phyloP scores from a whole-genome alignment of 805 yeast genomes.

The Kodamaea laetipori region DNA sequence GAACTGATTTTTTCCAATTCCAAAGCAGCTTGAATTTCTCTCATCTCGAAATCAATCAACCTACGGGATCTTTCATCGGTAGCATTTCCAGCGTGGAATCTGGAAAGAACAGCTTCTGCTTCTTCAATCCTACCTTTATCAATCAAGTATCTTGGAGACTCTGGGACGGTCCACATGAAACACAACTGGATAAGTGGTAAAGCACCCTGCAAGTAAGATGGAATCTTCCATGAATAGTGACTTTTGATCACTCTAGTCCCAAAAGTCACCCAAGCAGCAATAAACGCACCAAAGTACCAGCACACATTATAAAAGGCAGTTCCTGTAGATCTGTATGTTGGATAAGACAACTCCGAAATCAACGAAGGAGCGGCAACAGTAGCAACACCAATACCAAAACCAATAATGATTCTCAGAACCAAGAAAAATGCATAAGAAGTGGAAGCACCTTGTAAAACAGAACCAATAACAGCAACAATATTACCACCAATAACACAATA shows the following conservation, averaged over 20 bases:
- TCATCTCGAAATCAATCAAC: constrained; percentile 24
- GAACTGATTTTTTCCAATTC: constrained; percentile 41
- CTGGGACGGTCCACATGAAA: constrained; percentile 43
- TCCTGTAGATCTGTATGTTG: constrained; percentile 29
- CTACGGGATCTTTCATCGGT: constrained; percentile 22
- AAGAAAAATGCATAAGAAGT: constrained; percentile 40
- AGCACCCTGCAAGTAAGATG: constrained; percentile 52
- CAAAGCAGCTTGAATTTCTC: constrained; percentile 27
- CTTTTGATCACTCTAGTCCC: constrained; percentile 39
- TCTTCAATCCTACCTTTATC: constrained; percentile 24
- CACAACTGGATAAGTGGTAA: constrained; percentile 46
- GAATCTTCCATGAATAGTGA: constrained; percentile 55
- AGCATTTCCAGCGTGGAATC: constrained; percentile 43
- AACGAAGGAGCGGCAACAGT: constrained; percentile 49
- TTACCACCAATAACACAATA: constrained; percentile 27
- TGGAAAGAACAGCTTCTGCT: constrained; percentile 32
- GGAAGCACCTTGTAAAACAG: constrained; percentile 40
- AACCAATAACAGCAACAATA: constrained; percentile 31
- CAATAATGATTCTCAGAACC: constrained; percentile 50
- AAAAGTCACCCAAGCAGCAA: constrained; percentile 54
- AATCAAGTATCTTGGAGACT: constrained; percentile 35
- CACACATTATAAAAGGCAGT: constrained; percentile 48
- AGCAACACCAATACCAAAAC: constrained; percentile 47
- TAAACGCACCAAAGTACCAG: constrained; percentile 55
- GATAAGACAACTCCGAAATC: constrained; percentile 53